Evolutionary conservation across 768 basidiomycete species (phyloP).

Genomic region (Phanerochaete carnosa): DNA sequence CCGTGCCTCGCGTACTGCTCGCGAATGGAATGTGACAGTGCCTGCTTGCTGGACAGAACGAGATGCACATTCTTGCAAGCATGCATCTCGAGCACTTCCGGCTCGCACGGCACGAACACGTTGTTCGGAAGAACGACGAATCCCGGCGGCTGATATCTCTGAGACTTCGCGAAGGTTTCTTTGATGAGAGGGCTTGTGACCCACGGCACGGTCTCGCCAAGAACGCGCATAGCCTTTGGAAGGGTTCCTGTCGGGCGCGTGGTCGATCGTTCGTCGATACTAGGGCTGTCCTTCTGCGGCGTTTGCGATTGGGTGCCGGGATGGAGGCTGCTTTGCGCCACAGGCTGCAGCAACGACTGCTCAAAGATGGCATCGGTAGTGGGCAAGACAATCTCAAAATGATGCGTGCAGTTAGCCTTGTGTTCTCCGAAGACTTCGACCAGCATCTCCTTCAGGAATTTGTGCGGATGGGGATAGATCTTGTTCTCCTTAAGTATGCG

Average conservation of each 20-base stretch:
- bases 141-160: constrained; percentile 53
- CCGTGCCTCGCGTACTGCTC: constrained; percentile 26
- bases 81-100: constrained; percentile 70
- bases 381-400: constrained; percentile 56
- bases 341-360: not conserved
- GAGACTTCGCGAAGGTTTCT: not conserved
- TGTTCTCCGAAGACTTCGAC: constrained; percentile 50
- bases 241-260: constrained; percentile 10
- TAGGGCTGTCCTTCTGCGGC: no score
- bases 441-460: constrained; percentile 33
- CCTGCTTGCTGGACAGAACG: constrained; percentile 58
- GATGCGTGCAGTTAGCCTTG: constrained; percentile 39
- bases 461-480: constrained; percentile 49
- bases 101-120: constrained; percentile 49
- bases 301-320: constrained; percentile 29
- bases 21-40: constrained; percentile 47
- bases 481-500: constrained; percentile 52
- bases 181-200: not conserved
- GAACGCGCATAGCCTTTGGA: not conserved
- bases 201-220: not conserved
- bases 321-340: constrained; percentile 18
- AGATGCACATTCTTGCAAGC: constrained; percentile 67
- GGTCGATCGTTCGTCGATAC: no score
- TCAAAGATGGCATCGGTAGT: constrained; percentile 32
- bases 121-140: constrained; percentile 51